Evolutionary conservation across 495 filamentous ascomycete species (phyloP), one percentile per base, ranked within the genome.

Genomic region (Penicillium herquei): DNA sequence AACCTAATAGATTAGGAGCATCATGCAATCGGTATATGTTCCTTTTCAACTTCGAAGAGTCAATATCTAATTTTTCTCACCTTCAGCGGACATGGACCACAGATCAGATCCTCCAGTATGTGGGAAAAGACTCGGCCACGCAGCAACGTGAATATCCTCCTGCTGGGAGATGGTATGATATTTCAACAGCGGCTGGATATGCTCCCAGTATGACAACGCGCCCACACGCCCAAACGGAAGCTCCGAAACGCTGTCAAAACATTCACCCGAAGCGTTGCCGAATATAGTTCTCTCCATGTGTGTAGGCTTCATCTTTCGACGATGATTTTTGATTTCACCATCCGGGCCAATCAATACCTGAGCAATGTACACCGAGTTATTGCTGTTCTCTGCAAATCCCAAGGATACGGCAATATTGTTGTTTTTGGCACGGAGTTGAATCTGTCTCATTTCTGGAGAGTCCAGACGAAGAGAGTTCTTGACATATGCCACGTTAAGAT

Each of bases 201-300:
- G 82, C 57, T 87, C 83, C 81, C 78, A 84, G 69, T 83, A 84
- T 5, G 70, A 67, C 6, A 84, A 58, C 0, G 63, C 64, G 1
- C 81, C 81, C 14, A 84, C 71, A 37, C 74, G 73, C 10, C 65
- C 73, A 9, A 76, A 58, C 7, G 75, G 59, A 3, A 73, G 61
- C 21, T 81, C 70, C 0, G 59, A 75, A 1, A 85, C 83, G 45
- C 64, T 71, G 0, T 42, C 33, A 8, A 81, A 48, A 7, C 71
- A 66, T 18, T 75, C 69, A 0, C 75, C 80, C 0, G 64, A 70
- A 0, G 71, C 74, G 58, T 87, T 83, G 0, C 84, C 83, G 47
- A 81, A 86, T 33, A 86, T 67, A 0, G 82, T 83, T 6, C 83
- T 76, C 62, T 87, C 84, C 74, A 85, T 79, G 54, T 86, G 83